Evolutionary conservation across 148 eudicot species (phyloP).

Genomic region (Heliamphora exappendiculata): DNA sequence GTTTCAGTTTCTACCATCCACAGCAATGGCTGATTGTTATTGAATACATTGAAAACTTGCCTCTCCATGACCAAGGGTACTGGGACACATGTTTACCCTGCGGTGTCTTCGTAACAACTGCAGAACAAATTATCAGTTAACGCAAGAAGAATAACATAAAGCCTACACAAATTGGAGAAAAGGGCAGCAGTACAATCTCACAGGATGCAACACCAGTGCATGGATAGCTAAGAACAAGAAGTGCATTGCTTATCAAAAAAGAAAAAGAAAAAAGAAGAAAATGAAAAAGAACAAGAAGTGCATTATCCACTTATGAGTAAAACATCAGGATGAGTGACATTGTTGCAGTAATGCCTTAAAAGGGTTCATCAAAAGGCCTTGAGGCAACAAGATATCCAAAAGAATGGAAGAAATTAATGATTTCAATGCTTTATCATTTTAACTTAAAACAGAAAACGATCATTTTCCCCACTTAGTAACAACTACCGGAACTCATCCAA

Average conservation of each 20-base stretch:
- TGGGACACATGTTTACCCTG: conserved; percentile 51
- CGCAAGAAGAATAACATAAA: conserved; percentile 7
- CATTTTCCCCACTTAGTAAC: no score
- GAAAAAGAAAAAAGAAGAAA: no score
- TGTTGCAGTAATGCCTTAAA: neutral
- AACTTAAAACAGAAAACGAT: neutral
- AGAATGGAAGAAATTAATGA: neutral
- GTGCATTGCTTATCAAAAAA: neutral
- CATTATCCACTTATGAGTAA: neutral
- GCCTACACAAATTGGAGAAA: neutral
- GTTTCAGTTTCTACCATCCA: neutral
- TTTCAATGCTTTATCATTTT: neutral
- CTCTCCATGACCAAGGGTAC: conserved; percentile 67
- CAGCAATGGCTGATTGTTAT: neutral
- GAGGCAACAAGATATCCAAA: neutral
- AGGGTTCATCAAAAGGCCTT: neutral
- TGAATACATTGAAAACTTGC: conserved; percentile 17
- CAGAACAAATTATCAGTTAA: conserved; percentile 16
- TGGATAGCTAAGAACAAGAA: neutral
- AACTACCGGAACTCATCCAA: no score
- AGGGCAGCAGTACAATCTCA: neutral
- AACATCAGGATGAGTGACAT: neutral
- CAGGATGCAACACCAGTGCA: neutral
- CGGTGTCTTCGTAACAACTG: conserved; percentile 86
- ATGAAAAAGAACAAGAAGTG: conserved; percentile 1